Conservation (phyloP, 2,329 filamentous ascomycete species). For the Raffaelea ambrosiae region DNA sequence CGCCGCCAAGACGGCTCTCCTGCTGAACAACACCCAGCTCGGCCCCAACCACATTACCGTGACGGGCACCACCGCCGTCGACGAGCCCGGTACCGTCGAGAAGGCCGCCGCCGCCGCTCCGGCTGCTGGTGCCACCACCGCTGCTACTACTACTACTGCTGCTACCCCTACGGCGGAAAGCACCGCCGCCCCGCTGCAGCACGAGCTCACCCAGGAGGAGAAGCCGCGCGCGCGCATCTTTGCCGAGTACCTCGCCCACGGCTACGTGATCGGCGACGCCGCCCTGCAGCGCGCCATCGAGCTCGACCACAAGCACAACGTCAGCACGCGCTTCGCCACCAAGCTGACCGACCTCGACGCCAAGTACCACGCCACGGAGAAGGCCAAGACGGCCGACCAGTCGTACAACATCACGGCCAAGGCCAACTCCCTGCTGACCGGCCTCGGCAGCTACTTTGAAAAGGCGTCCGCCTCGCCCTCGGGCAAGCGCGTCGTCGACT, state of each 20-base stretch:
- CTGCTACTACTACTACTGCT: too few species aligned
- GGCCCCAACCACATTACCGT: conserved; percentile 76
- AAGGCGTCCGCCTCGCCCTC: conserved; percentile 82
- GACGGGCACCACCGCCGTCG: conserved; percentile 55
- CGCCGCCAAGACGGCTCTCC: conserved; percentile 90
- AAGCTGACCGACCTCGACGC: conserved; percentile 70
- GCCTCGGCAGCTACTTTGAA: conserved; percentile 84
- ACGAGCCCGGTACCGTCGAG: conserved; percentile 50
- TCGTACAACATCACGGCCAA: conserved; percentile 74
- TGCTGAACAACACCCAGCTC: conserved; percentile 94
- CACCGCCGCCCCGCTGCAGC: conserved; percentile 30
- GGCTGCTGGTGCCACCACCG: neutral
- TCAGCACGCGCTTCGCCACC: conserved; percentile 69
- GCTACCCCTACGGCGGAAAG: too few species aligned
- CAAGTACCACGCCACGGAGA: conserved; percentile 83
- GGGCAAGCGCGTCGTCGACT: conserved; percentile 76
- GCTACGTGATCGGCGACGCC: conserved; percentile 69
- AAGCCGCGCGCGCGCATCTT: conserved; percentile 91
- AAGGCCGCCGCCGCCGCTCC: conserved; percentile 33
- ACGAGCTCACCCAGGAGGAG: conserved; percentile 86
- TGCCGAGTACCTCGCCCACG: conserved; percentile 93
- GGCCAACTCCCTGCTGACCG: conserved; percentile 54
- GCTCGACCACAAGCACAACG: conserved; percentile 82
- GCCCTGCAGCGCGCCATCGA: conserved; percentile 78
- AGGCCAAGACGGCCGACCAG: conserved; percentile 73